Conservation (phyloP, 306 rosid species). For the Luffa aegyptiaca region DNA sequence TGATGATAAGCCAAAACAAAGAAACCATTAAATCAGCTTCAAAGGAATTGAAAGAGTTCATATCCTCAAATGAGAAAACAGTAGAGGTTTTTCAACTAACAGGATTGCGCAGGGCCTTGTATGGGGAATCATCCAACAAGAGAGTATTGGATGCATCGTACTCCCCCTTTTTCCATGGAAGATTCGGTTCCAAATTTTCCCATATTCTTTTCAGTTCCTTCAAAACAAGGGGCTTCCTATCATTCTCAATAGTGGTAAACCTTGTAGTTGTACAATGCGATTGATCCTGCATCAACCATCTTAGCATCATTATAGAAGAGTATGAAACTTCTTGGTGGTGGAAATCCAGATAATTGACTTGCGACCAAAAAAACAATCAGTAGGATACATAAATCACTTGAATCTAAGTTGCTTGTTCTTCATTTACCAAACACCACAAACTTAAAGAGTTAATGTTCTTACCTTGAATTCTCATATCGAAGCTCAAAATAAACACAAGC, state of each 20-base stretch:
- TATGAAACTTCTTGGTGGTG: not conserved
- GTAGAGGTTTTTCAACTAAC: conserved; percentile 32
- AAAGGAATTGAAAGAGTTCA: not conserved
- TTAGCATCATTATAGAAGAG: not conserved
- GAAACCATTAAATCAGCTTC: not conserved
- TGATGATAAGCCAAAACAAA: conserved; percentile 5
- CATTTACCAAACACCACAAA: not conserved
- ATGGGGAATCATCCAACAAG: conserved; percentile 85
- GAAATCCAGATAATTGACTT: not conserved
- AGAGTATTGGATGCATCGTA: conserved; percentile 66
- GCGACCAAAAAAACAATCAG: not conserved
- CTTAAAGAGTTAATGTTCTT: not conserved
- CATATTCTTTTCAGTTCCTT: conserved; percentile 74
- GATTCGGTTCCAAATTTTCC: conserved; percentile 48
- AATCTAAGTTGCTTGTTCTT: not conserved
- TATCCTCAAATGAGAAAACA: conserved; percentile 7
- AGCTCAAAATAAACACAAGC: not conserved
- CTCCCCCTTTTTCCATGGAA: conserved; percentile 77
- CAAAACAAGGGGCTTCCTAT: conserved; percentile 49
- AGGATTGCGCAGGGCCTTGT: conserved; percentile 82
- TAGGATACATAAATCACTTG: not conserved
- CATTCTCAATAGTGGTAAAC: conserved; percentile 41
- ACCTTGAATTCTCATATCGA: not conserved
- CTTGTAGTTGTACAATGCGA: conserved; percentile 56
- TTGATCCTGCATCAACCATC: conserved; percentile 38